A percentile compares a stretch with the other conserved stretches of the same genome.
Conservation (phyloP, 2,329 filamentous ascomycete species). For the Cordyceps pruinosa region DNA sequence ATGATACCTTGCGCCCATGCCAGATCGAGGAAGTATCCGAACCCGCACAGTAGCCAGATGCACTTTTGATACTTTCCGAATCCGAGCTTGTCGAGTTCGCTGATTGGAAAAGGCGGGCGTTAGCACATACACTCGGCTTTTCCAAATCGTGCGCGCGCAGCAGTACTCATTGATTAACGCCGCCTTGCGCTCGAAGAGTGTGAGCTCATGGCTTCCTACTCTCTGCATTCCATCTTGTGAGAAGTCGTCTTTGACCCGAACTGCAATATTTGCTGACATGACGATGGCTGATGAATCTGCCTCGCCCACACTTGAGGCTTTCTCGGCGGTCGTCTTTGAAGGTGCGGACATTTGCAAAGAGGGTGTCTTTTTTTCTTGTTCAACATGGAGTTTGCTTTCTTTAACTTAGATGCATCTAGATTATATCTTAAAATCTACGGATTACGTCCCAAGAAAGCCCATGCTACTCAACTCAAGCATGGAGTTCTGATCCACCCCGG, state of each 20-base stretch:
- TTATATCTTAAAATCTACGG: background rate
- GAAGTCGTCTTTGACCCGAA: background rate
- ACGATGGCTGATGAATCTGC: background rate
- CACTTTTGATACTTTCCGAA: constrained; percentile 41
- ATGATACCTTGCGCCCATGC: constrained; percentile 47
- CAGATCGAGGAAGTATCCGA: constrained; percentile 43
- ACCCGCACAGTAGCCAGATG: constrained; percentile 39
- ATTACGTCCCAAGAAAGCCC: background rate
- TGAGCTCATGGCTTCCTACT: background rate
- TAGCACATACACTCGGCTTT: background rate
- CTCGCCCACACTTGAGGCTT: background rate
- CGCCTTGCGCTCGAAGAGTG: constrained; percentile 5
- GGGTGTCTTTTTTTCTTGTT: no score
- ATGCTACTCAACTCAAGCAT: no score
- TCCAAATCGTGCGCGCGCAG: background rate
- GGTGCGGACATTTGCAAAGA: background rate
- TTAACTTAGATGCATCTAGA: background rate
- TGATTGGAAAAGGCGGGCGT: background rate
- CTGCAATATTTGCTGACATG: background rate
- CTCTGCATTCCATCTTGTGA: background rate
- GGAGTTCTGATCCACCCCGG: background rate
- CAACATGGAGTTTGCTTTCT: background rate
- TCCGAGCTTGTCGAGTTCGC: constrained; percentile 38
- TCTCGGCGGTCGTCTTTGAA: background rate
- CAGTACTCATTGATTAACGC: constrained; percentile 8